Base-by-base conservation (phyloP, 441 rosid genomes). In the Populus hybrid region DNA sequence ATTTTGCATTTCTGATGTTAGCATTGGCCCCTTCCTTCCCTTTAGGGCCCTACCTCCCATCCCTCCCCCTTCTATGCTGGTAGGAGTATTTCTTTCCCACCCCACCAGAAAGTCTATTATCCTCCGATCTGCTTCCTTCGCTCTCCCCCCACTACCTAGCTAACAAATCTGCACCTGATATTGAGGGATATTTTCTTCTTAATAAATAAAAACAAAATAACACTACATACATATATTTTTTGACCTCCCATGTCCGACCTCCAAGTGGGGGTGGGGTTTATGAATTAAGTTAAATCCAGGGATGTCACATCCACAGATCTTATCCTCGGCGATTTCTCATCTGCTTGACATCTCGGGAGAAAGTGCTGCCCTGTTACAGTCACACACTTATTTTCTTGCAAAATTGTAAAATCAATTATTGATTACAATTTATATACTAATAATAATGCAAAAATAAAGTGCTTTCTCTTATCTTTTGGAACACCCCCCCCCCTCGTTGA, bases 241-340 rank as follows among this genome's bases (percentile, higher is more conserved):
- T 68, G 33, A 65, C 40, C 67, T 64, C 21, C 36, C n/a, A 21
- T n/a, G 6, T n/a, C 53, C 38, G 8, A 12, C 45, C 69, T 63
- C 70, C 23, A 59, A 72, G 75, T 56, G 78, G 73, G 65, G 45
- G n/a, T 12, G 67, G 68, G 68, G 33, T 23, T 23, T 66, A 28
- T 33, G 69, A 64, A 50, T 74, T 24, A 74, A 76, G 89, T 83
- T 83, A 81, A 79, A 83, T 87, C 86, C 68, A 65, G 77, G 71
- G 71, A 77, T 71, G 90, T 88, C 91, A 80, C 88, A 79, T 88
- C 89, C 80, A 53, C 40, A 79, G 85, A 80, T 84, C 86, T 80
- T 81, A 88, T 89, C 90, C 88, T 84, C 83, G 87, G 82, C 83
- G 85, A 85, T 90, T 82, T 81, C 92, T 84, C 85, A 77, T 84